Conservation (phyloP, 495 filamentous ascomycete genomes). For the Podospora pseudopauciseta region DNA sequence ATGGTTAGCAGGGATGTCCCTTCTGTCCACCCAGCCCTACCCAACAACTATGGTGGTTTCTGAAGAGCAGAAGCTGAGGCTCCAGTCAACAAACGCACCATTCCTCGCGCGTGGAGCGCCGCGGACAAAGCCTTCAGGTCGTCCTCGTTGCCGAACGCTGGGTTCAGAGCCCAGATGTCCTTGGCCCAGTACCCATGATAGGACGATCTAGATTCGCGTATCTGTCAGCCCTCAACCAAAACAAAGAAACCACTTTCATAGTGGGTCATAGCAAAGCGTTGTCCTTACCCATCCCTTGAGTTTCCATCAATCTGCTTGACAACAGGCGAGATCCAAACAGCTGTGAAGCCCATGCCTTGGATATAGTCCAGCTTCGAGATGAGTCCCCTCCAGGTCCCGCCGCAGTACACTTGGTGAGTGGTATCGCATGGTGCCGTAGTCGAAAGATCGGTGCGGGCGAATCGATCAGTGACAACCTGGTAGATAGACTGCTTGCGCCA, state of each 20-base stretch:
- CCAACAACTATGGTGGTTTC: background rate
- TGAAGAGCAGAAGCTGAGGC: background rate
- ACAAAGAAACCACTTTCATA: background rate
- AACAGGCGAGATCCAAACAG: conserved; percentile 80
- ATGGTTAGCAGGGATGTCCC: background rate
- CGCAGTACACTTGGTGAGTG: conserved; percentile 59
- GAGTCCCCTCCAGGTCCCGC: conserved; percentile 71
- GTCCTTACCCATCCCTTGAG: conserved; percentile 49
- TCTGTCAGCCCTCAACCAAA: background rate
- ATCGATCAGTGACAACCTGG: conserved; percentile 71
- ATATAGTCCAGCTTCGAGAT: conserved; percentile 68
- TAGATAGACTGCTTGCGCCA: conserved; percentile 65
- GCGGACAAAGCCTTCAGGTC: conserved; percentile 59
- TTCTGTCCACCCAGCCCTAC: background rate
- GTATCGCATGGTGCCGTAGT: conserved; percentile 54
- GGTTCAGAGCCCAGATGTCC: conserved; percentile 61
- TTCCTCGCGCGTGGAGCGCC: conserved; percentile 59
- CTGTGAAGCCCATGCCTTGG: conserved; percentile 75
- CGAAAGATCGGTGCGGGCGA: conserved; percentile 64
- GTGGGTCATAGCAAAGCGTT: background rate
- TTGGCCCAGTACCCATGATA: conserved; percentile 80
- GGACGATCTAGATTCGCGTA: conserved; percentile 30
- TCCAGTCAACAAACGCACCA: conserved; percentile 36
- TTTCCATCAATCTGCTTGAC: conserved; percentile 55
- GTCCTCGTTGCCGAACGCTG: conserved; percentile 61